Evolutionary conservation across 2,329 filamentous ascomycete genomes (phyloP).

Genomic region (Kalmusia sp.): DNA sequence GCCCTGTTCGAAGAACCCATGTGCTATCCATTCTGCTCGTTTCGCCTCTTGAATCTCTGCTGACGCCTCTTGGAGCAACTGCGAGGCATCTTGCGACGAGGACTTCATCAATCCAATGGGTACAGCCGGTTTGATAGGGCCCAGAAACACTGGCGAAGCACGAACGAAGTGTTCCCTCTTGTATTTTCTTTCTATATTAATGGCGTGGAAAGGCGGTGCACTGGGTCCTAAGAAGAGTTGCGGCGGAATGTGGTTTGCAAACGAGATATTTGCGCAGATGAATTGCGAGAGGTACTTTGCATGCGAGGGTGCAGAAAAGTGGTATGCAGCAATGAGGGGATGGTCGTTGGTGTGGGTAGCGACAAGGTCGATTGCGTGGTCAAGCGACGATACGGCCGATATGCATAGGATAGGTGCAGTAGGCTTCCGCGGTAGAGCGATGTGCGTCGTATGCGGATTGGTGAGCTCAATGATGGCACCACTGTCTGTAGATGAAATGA

Average conservation of each 20-base stretch:
- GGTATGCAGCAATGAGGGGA: constrained; percentile 56
- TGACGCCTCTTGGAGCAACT: constrained; percentile 22
- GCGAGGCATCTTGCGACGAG: constrained; percentile 17
- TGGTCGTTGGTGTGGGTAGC: constrained; percentile 41
- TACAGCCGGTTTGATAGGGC: constrained; percentile 26
- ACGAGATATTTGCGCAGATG: constrained; percentile 57
- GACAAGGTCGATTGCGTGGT: constrained; percentile 61
- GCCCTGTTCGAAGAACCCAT: constrained; percentile 41
- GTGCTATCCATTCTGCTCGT: constrained; percentile 38
- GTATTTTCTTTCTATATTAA: constrained; percentile 27
- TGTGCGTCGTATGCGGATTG: constrained; percentile 17
- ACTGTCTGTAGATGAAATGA: constrained; percentile 24
- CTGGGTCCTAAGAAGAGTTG: constrained; percentile 56
- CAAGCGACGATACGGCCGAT: constrained; percentile 58
- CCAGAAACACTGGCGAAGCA: constrained; percentile 24
- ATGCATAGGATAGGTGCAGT: constrained; percentile 53
- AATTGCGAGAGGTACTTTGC: constrained; percentile 69
- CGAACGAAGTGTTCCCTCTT: constrained; percentile 27
- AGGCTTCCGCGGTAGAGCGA: constrained; percentile 45
- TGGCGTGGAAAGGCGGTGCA: constrained; percentile 22
- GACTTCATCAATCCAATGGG: constrained; percentile 18
- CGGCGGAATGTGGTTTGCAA: constrained; percentile 65
- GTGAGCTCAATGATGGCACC: constrained; percentile 36
- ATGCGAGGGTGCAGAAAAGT: constrained; percentile 58
- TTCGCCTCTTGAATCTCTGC: constrained; percentile 42